Percentiles rank a stretch among this genome's conserved stretches.
These are phyloP conservation scores for Botrytis aclada DNA, from an alignment of 2,329 filamentous ascomycete genomes.

Conservation along the genomic window DNA sequence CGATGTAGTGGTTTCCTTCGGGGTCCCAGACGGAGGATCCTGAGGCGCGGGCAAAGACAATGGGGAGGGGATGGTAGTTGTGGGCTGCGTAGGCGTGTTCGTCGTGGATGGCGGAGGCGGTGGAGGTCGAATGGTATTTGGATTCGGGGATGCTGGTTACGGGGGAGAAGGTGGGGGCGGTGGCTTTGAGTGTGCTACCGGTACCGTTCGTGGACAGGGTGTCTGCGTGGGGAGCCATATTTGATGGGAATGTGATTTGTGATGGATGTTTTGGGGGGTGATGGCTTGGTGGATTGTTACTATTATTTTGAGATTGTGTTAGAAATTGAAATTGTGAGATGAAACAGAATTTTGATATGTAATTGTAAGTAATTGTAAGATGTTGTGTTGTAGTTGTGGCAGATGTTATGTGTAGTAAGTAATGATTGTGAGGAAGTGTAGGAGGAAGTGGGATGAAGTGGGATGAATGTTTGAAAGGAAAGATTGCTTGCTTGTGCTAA, in stretches of 20 bases:
- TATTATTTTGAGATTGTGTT: neutral
- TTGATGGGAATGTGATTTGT: neutral
- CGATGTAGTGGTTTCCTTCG: constrained; percentile 90
- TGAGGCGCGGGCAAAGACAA: constrained; percentile 83
- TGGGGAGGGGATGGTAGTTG: constrained; percentile 96
- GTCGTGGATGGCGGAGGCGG: constrained; percentile 71
- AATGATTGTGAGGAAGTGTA: neutral
- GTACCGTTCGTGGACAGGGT: constrained; percentile 29
- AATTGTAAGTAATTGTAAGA: neutral
- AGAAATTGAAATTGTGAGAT: neutral
- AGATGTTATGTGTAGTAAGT: neutral
- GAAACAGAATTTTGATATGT: neutral
- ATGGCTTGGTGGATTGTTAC: neutral
- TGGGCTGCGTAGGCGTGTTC: constrained; percentile 89
- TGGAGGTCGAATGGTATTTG: constrained; percentile 72
- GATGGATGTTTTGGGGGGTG: neutral
- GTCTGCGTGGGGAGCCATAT: constrained; percentile 60
- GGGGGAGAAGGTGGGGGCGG: constrained; percentile 37
- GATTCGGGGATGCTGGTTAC: constrained; percentile 30
- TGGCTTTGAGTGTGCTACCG: constrained; percentile 40
- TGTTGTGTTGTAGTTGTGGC: neutral
- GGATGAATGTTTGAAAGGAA: neutral
- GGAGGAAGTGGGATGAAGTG: neutral
- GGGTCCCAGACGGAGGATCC: constrained; percentile 95
- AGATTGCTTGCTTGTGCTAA: neutral